Conservation (phyloP, 2,329 filamentous ascomycete genomes). For the Pseudogymnoascus sp. region DNA sequence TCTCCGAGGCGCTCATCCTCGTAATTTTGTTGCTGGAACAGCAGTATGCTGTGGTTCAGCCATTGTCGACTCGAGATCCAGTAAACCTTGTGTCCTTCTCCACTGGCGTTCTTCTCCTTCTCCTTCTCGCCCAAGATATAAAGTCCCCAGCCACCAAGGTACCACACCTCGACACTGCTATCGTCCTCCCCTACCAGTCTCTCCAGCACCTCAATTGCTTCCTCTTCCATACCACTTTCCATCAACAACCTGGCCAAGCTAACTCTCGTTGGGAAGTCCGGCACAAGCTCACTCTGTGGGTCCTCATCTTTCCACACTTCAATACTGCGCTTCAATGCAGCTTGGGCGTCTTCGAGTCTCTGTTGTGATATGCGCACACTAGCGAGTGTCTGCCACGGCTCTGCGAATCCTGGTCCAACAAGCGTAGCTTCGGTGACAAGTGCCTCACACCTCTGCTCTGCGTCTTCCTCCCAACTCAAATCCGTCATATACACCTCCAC, state of each 20-base stretch:
- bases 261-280: conserved; percentile 80
- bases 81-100: conserved; percentile 40
- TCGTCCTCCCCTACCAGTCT: conserved; percentile 83
- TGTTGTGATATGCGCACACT: conserved; percentile 88
- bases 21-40: conserved; percentile 75
- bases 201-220: conserved; percentile 79
- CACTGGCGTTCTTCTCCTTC: conserved; percentile 39
- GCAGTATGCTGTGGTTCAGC: conserved; percentile 70
- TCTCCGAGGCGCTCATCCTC: conserved; percentile 73
- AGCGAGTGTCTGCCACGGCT: conserved; percentile 92
- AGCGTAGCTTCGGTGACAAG: conserved; percentile 86
- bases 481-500: conserved; percentile 99
- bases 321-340: conserved; percentile 72
- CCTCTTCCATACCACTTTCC: conserved; percentile 79
- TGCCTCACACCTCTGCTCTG: conserved; percentile 78
- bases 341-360: conserved; percentile 68
- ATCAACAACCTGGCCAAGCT: conserved; percentile 79
- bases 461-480: conserved; percentile 84
- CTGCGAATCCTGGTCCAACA: conserved; percentile 71
- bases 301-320: conserved; percentile 75
- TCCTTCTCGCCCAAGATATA: conserved; percentile 70
- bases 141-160: conserved; percentile 89
- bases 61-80: conserved; percentile 74
- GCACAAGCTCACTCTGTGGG: conserved; percentile 63
- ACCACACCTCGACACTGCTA: conserved; percentile 91